Evolutionary conservation across 164 flowering plant genomes (phyloP), one percentile per base, ranked within the genome.

Genomic region (Tinospora cordifolia): DNA sequence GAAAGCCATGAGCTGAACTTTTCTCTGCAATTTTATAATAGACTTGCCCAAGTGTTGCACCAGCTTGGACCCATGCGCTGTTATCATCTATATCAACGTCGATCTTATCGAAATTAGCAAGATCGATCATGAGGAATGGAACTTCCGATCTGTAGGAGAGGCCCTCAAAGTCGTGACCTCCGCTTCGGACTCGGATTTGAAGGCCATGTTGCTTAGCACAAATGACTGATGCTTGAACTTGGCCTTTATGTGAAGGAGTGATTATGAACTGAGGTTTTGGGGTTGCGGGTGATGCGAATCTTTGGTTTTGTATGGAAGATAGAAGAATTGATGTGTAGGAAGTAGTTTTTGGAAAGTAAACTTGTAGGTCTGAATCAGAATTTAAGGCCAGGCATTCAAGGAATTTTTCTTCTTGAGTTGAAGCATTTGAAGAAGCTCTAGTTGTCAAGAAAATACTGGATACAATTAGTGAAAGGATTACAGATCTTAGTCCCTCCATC

Each of bases 21-120:
- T 68, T 54, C 71, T 54, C 26, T 57, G 71, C 71, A 19, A 68
- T 68, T 21, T 9, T 21, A 54, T 68, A 54, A n/a, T 68, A 68
- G 11, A 68, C 24, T 19, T 68, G 44, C 7, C 71, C 71, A 6
- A 34, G 9, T 0, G 71, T 68, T 54, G 71, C 71, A 30, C 71
- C 71, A 8, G 71, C 12, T 10, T 54, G 63, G 36, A 68, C 63
- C 71, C 71, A 68, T 54, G 71, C 71, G 8, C 2, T 54, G 0
- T n/a, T 8, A 19, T 68, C 9, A 9, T 36, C 14, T 54, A 26
- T 41, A 21, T 68, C 63, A 6, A 62, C 64, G 11, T 34, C 27
- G 3, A 62, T 25, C 10, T 27, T 24, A 24, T 25, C 34, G 11
- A 62, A 36, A 62, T 62, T 62, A 25, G 25, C 4, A 5, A 62